Evolutionary conservation across 2,329 filamentous ascomycete genomes (phyloP), one percentile per base, ranked within the genome.

Genomic region (Meredithiella fracta): DNA sequence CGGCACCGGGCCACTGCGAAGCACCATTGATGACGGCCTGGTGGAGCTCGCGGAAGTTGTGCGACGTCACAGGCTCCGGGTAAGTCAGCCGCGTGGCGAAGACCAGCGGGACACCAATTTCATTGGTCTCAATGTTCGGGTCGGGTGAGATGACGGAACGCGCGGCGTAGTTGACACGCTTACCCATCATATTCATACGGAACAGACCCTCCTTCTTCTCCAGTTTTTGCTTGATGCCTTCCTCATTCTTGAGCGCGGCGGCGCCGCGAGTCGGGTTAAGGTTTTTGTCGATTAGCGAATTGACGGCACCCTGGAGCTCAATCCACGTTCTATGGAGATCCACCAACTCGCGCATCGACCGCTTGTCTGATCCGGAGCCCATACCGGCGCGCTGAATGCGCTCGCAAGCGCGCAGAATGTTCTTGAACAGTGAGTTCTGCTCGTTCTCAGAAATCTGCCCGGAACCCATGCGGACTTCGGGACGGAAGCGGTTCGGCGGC

Each of bases 171-270:
- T 98, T 97, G 71, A 98, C 92, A 73, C 92, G 89, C 75, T 98
- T 98, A 59, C 92, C 92, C 92, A 98, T 98, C 92, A 98, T 97
- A 70, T 98, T 96, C 74, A 95, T 97, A 63, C 92, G 79, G 74
- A 98, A 98, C 29, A 98, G 76, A 61, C 92, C 92, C 66, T 98
- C 94, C 70, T 98, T 98, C 75, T 98, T 98, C 70, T 98, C 92
- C 26, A 98, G 76, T 65, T 90, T 85, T 66, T 98, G 92, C 71
- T 98, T 98, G 71, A 98, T 94, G 62, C 94, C 92, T 60, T 95
- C 90, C 60, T 94, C 86, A 54, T 87, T 85, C 56, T 82, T 77
- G 64, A 84, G 83, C 14, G 82, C 86, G 26, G 88, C 86, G 17
- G 80, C 75, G 53, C 88, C 88, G 61, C 85, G 82, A 2, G 88